Base-by-base conservation (phyloP, 352 stramenopile genomes). In the Phytophthora capsici region DNA sequence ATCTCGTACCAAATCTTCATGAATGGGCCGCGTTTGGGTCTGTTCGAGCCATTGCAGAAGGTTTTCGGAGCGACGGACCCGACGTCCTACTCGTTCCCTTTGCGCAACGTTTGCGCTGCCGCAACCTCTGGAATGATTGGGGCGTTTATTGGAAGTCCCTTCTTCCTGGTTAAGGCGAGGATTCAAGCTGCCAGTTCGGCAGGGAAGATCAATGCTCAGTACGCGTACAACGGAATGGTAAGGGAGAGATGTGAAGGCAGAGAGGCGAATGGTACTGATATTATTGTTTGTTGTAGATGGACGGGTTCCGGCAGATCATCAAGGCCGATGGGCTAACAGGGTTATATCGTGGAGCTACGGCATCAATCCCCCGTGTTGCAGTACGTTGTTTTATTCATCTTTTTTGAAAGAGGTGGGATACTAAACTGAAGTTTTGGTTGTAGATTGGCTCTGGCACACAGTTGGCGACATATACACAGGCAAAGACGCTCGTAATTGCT, bases 401-500 rank as follows among this genome's bases (percentile, higher is more conserved):
- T 34, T 34, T 34, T 13, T 34, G 7, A 37, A 23, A 46, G 52
- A 45, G 2, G 46, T 16, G 13, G 10, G 19, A 36, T 57, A 54
- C 37, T 57, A 45, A 59, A n/a, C n/a, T 30, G 13, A 8, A 57
- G 16, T 56, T 34, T 44, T 34, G 52, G 23, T 4, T 63, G 56
- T 68, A 95, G 87, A 87, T 95, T 70, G 88, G 88, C 0, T 95
- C 88, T 12, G 86, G 79, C 7, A 88, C 84, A n/a, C 88, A 96
- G 46, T 60, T 96, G 41, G 85, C 86, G 17, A 93, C 88, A 14
- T 96, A 96, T 57, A 89, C 86, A 26, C 88, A 93, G 61, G 82
- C 81, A 2, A 96, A 96, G 71, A 79, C 78, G n/a, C 52, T 96
- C 4, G 86, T 96, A 32, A 78, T 93, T 74, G 80, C 84, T 7